phyloP scores from a whole-genome alignment of 2,329 filamentous ascomycete genomes.

The Camillea tinctor region DNA sequence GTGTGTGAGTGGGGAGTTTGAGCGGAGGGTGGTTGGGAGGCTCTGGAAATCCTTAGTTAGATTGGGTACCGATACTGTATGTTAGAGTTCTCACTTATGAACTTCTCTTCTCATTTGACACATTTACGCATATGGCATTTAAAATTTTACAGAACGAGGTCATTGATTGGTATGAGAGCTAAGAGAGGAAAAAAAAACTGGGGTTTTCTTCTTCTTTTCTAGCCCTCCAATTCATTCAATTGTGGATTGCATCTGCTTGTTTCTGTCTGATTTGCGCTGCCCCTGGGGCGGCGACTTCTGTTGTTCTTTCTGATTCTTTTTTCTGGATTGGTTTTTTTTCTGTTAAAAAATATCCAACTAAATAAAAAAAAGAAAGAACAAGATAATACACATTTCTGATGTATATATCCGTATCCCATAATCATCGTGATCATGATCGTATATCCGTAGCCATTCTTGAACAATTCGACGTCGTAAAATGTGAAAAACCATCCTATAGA shows the following conservation, averaged over 20 bases:
- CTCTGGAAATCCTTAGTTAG: no score
- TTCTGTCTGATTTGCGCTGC: neutral
- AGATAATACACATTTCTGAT: neutral
- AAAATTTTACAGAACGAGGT: no score
- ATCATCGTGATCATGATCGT: neutral
- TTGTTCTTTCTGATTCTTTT: neutral
- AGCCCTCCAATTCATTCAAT: neutral
- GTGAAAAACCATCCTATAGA: neutral
- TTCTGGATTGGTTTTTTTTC: neutral
- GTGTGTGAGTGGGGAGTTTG: no score
- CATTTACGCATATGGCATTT: no score
- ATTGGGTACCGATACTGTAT: no score
- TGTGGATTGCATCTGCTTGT: neutral
- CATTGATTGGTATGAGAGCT: neutral
- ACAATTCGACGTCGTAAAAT: neutral
- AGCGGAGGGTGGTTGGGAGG: no score
- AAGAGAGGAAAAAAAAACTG: neutral
- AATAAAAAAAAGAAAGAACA: neutral
- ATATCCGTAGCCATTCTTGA: neutral
- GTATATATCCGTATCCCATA: neutral
- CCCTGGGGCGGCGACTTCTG: neutral
- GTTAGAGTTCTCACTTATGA: no score
- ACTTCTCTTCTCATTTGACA: no score
- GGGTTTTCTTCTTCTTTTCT: neutral
- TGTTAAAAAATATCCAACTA: neutral